Conservation (phyloP, 2,329 filamentous ascomycete species). For the Fusarium dlaminii region DNA sequence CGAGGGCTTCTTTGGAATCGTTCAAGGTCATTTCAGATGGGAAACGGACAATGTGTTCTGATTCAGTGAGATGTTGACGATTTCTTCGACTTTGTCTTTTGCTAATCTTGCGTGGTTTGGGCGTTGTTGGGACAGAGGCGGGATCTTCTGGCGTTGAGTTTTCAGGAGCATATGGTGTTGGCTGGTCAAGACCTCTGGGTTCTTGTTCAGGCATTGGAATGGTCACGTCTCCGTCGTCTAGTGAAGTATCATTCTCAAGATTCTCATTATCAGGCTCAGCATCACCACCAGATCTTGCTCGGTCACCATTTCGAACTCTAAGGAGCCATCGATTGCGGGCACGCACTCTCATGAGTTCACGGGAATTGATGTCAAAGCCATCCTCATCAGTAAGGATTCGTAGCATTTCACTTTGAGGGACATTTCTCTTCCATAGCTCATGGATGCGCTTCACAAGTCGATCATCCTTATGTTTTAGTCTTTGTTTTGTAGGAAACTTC, state of each 20-base stretch:
- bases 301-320: slow-evolving; percentile 68
- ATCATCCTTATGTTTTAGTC: slow-evolving; percentile 75
- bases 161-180: background rate
- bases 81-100: slow-evolving; percentile 72
- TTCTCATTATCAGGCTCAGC: slow-evolving; percentile 13
- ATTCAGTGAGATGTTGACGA: slow-evolving; percentile 72
- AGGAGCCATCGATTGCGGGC: slow-evolving; percentile 75
- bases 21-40: slow-evolving; percentile 85
- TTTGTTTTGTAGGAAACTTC: slow-evolving; percentile 80
- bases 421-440: slow-evolving; percentile 81
- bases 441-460: slow-evolving; percentile 74
- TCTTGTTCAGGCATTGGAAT: slow-evolving; percentile 7
- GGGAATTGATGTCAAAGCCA: slow-evolving; percentile 76
- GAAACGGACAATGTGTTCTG: slow-evolving; percentile 76
- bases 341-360: slow-evolving; percentile 76
- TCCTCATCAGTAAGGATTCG: slow-evolving; percentile 72
- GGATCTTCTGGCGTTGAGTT: background rate
- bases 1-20: slow-evolving; percentile 76
- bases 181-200: background rate
- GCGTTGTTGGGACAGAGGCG: background rate
- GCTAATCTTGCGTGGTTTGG: slow-evolving; percentile 9
- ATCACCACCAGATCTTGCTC: slow-evolving; percentile 45
- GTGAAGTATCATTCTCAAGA: slow-evolving; percentile 7
- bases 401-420: slow-evolving; percentile 78
- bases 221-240: slow-evolving; percentile 8